These are phyloP conservation scores for Nicotiana paniculata DNA, from an alignment of 257 asterid genomes.

Conservation along the genomic window DNA sequence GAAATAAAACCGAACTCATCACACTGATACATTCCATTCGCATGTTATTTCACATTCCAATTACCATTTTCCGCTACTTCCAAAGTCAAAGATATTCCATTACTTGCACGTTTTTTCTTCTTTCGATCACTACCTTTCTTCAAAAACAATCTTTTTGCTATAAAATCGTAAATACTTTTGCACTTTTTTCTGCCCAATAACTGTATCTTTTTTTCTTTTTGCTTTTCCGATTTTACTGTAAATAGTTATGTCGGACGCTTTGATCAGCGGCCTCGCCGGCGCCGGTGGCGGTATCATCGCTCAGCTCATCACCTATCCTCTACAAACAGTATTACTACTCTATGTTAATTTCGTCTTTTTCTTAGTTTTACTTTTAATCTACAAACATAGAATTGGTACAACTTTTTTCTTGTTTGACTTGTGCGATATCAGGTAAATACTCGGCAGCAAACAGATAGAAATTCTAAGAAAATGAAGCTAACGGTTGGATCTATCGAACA, in stretches of 20 bases:
- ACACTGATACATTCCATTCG: background rate
- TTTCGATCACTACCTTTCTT: background rate
- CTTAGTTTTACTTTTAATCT: background rate
- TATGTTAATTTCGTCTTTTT: background rate
- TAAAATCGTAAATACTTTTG: background rate
- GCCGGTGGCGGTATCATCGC: constrained; percentile 98
- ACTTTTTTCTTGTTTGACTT: background rate
- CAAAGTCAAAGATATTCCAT: background rate
- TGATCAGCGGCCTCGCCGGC: constrained; percentile 96
- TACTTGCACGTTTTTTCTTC: background rate
- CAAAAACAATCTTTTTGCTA: no score
- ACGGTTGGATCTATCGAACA: constrained; percentile 50
- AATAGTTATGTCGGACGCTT: constrained; percentile 74
- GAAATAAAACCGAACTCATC: background rate
- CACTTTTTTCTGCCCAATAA: background rate
- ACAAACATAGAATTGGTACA: background rate
- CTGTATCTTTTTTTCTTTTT: background rate
- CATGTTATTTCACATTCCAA: no score
- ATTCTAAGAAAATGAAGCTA: constrained; percentile 56
- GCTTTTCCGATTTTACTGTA: background rate
- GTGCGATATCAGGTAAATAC: constrained; percentile 53
- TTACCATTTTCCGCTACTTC: background rate
- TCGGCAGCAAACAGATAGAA: constrained; percentile 89
- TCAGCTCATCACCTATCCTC: constrained; percentile 91
- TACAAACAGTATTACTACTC: constrained; percentile 55